Base-by-base conservation (phyloP, 371 early-diverging fungal genomes). In the Mucor indicus region DNA sequence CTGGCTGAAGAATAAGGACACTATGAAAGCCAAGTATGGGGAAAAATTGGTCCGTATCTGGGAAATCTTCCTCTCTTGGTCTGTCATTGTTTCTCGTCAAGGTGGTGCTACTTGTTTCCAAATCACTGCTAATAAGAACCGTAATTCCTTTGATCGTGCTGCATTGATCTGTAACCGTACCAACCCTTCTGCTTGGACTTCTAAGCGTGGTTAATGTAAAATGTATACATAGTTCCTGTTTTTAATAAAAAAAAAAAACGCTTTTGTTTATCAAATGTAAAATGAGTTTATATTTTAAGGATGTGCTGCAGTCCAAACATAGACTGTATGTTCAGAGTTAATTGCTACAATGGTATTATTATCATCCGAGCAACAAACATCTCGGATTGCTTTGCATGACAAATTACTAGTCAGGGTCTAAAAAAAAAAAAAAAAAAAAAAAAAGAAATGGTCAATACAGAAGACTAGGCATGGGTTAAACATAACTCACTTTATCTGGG, bases 51-150 rank as follows among this genome's bases (percentile, higher is more conserved):
- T 79, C 67, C 85, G 89, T 53, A 67, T 87, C 55, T 92, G 93
- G 93, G 90, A 95, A 80, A 78, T 95, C 72, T 98, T 96, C 89
- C 86, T 98, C 55, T 90, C 95, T 44, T 98, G 94, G 93, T 93
- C 95, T 33, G 81, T 87, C 56, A 93, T 96, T 61, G 80, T 92
- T 52, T 84, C 95, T 30, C 87, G 96, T 58, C 98, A 98, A 77
- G 96, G 97, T 11, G 81, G 86, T 56, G 92, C 97, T 9, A 95
- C 97, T 38, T 90, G 91, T 75, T 98, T 90, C 89, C 95, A 95
- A 79, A 87, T 98, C 57, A 79, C 89, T 44, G 85, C 86, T 46
- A 92, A 93, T 89, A 98, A 98, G 87, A 98, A 96, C 86, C 66
- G 85, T 67, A 98, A 96, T 75, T 77, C 84, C 27, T 90, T 91